Evolutionary conservation across 257 asterid species (phyloP).

Genomic region (Jacaranda mimosifolia): DNA sequence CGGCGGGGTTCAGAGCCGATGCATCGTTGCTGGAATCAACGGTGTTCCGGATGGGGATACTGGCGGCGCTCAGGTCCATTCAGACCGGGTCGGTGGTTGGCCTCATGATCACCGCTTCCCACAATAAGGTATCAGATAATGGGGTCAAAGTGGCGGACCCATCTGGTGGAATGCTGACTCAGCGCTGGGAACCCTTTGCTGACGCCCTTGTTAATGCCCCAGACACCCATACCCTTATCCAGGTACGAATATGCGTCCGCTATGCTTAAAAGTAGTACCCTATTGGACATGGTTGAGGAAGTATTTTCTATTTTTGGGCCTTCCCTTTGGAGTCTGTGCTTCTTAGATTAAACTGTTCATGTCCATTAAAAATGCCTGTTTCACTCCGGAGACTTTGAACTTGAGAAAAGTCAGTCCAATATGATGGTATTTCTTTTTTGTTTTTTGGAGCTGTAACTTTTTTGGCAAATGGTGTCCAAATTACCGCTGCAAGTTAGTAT

Average conservation of each 20-base stretch:
- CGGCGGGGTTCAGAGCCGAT: conserved; percentile 92
- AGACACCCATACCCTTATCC: conserved; percentile 63
- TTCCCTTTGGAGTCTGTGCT: not conserved
- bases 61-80: conserved; percentile 86
- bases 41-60: conserved; percentile 81
- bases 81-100: conserved; percentile 75
- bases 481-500: no score
- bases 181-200: conserved; percentile 93
- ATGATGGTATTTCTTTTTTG: not conserved
- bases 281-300: no score
- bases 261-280: no score
- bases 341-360: not conserved
- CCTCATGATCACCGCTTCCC: conserved; percentile 95
- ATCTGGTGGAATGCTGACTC: conserved; percentile 96
- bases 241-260: conserved; percentile 51
- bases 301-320: no score
- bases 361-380: not conserved
- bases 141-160: conserved; percentile 93
- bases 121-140: conserved; percentile 76
- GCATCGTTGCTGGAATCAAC: conserved; percentile 77
- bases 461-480: no score
- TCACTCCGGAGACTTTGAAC: not conserved
- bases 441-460: not conserved
- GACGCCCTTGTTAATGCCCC: conserved; percentile 78
- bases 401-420: conserved; percentile 1